Evolutionary conservation across 805 yeast genomes (phyloP).

Genomic region (Peterozyma toletana): DNA sequence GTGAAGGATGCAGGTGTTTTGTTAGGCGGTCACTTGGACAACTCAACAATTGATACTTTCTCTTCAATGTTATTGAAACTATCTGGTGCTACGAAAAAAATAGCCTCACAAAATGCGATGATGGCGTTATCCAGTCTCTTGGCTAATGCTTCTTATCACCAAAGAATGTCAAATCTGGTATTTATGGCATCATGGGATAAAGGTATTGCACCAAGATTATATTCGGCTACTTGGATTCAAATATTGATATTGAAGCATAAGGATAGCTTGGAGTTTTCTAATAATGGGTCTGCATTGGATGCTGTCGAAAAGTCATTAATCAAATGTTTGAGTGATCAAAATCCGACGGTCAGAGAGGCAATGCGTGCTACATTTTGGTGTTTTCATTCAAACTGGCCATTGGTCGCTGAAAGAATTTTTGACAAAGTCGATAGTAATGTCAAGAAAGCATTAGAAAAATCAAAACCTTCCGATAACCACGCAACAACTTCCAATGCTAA

Average conservation of each 20-base stretch:
- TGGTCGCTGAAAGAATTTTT: conserved; percentile 33
- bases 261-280: conserved; percentile 21
- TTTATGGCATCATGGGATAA: conserved; percentile 55
- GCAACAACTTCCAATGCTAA: conserved; percentile 12
- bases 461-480: conserved; percentile 35
- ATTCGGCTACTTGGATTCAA: conserved; percentile 65
- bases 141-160: conserved; percentile 44
- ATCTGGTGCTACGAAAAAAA: conserved; percentile 54
- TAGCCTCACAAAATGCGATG: conserved; percentile 54
- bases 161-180: conserved; percentile 44
- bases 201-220: conserved; percentile 62
- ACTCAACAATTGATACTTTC: conserved; percentile 38
- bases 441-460: conserved; percentile 54
- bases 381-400: conserved; percentile 46
- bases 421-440: conserved; percentile 34
- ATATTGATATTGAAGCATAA: conserved; percentile 49
- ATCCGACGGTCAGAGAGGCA: conserved; percentile 69
- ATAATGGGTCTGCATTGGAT: conserved; percentile 25
- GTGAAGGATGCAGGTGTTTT: conserved; percentile 56
- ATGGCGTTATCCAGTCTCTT: conserved; percentile 49
- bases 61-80: conserved; percentile 42
- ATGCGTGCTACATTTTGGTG: conserved; percentile 75
- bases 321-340: conserved; percentile 71
- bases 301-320: conserved; percentile 40
- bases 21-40: conserved; percentile 33